Evolutionary conservation across 2,329 filamentous ascomycete species (phyloP).

Genomic region (Penicillium aurantiogriseum): DNA sequence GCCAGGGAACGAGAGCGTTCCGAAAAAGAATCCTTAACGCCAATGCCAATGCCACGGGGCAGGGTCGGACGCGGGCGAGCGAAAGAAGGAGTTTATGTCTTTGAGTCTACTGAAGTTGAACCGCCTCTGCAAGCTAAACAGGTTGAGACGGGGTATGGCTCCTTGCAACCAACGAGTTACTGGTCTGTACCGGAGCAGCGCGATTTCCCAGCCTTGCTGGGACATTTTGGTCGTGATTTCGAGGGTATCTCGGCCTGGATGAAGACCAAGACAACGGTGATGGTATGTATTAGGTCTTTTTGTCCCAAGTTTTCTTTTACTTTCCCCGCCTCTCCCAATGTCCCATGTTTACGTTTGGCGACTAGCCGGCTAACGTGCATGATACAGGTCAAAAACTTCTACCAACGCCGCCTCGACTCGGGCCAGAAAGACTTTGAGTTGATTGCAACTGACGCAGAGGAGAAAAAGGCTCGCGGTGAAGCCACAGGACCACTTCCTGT

Average conservation of each 20-base stretch:
- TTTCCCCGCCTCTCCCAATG: too few species aligned
- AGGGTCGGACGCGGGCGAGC: constrained; percentile 32
- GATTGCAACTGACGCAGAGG: constrained; percentile 43
- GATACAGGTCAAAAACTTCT: constrained; percentile 51
- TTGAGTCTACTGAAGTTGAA: constrained; percentile 37
- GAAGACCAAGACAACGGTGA: constrained; percentile 53
- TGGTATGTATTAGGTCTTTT: constrained; percentile 40
- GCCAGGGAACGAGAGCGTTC: constrained; percentile 25
- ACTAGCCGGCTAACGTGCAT: constrained; percentile 2
- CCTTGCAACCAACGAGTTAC: constrained; percentile 49
- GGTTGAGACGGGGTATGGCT: constrained; percentile 36
- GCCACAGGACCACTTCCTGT: constrained; percentile 45
- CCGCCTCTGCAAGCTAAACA: constrained; percentile 21
- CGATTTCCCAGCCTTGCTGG: constrained; percentile 47
- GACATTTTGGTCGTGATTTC: constrained; percentile 50
- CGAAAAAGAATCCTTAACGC: constrained; percentile 26
- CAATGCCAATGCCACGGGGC: constrained; percentile 25
- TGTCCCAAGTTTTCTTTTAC: not conserved
- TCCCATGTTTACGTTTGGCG: not conserved
- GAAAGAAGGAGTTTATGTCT: constrained; percentile 37
- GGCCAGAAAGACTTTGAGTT: constrained; percentile 48
- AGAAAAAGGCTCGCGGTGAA: constrained; percentile 46
- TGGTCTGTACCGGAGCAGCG: constrained; percentile 53
- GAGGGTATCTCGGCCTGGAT: constrained; percentile 50
- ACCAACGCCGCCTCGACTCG: constrained; percentile 44